phyloP scores from a whole-genome alignment of 805 yeast genomes.

The Kazachstania africana region DNA sequence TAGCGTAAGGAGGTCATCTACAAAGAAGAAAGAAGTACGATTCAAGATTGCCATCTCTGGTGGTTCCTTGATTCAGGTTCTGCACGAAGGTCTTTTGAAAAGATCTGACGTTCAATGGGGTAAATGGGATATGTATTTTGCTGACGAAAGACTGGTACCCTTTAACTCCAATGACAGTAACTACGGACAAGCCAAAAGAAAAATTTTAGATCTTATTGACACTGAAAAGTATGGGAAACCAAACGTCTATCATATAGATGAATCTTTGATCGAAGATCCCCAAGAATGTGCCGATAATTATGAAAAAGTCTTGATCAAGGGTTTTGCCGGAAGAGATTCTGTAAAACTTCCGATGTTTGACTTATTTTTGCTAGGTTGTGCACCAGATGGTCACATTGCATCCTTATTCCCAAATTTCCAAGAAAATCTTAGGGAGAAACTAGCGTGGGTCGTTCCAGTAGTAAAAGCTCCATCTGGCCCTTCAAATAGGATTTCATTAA shows the following conservation, averaged over 20 bases:
- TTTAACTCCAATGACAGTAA: conserved; percentile 74
- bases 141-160: conserved; percentile 91
- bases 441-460: conserved; percentile 94
- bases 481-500: conserved; percentile 69
- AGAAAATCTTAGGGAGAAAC: conserved; percentile 73
- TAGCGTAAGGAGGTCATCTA: conserved; percentile 8
- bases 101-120: conserved; percentile 78
- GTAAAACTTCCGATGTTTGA: conserved; percentile 95
- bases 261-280: conserved; percentile 58
- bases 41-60: conserved; percentile 90
- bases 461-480: conserved; percentile 89
- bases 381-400: conserved; percentile 97
- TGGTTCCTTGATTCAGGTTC: conserved; percentile 79
- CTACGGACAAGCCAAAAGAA: conserved; percentile 79
- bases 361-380: conserved; percentile 84
- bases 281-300: conserved; percentile 92
- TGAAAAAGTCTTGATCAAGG: conserved; percentile 74
- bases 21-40: conserved; percentile 46
- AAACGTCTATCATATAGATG: conserved; percentile 73
- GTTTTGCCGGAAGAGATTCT: conserved; percentile 92
- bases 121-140: conserved; percentile 92
- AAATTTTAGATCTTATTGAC: conserved; percentile 52
- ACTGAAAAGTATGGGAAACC: conserved; percentile 38
- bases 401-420: conserved; percentile 86
- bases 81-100: conserved; percentile 72